Percentiles rank a stretch among this genome's conserved stretches.
phyloP scores from a whole-genome alignment of 2,329 filamentous ascomycete species.

The Mariannaea sp. region DNA sequence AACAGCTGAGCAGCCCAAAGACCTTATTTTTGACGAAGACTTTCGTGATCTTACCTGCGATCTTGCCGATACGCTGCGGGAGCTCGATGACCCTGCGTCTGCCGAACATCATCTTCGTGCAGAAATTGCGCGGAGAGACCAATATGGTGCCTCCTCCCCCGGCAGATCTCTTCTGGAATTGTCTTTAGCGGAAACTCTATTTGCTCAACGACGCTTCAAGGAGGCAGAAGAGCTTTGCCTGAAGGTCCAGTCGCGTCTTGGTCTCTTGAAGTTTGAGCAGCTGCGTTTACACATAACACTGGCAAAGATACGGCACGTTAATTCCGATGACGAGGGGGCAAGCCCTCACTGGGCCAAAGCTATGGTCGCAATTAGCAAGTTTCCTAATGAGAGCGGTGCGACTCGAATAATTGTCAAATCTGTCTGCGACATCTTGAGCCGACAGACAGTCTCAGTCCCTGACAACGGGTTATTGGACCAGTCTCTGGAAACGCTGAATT shows the following conservation, averaged over 20 bases:
- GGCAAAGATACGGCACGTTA: constrained; percentile 18
- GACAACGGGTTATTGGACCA: too few species aligned
- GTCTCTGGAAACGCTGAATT: too few species aligned
- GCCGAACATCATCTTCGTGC: constrained; percentile 23
- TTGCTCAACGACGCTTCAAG: constrained; percentile 25
- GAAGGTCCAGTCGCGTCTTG: constrained; percentile 18
- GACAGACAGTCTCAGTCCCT: too few species aligned
- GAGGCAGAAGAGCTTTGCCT: constrained; percentile 26
- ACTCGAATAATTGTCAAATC: too few species aligned
- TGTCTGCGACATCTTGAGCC: too few species aligned
- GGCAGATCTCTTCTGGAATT: constrained; percentile 28
- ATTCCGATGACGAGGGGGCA: background rate
- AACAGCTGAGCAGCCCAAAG: constrained; percentile 10
- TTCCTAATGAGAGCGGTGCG: background rate
- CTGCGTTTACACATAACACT: constrained; percentile 26
- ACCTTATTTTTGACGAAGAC: constrained; percentile 28
- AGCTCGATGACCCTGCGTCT: constrained; percentile 23
- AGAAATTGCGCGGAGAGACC: constrained; percentile 22
- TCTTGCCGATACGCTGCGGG: constrained; percentile 29
- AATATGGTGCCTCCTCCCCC: constrained; percentile 15
- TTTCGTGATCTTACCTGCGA: constrained; percentile 30
- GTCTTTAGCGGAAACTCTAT: constrained; percentile 28
- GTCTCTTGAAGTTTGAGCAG: constrained; percentile 29
- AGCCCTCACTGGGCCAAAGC: background rate
- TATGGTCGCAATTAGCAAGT: background rate